Base-by-base conservation (phyloP, 2,329 filamentous ascomycete genomes). In the Neopestalotiopsis rosae region DNA sequence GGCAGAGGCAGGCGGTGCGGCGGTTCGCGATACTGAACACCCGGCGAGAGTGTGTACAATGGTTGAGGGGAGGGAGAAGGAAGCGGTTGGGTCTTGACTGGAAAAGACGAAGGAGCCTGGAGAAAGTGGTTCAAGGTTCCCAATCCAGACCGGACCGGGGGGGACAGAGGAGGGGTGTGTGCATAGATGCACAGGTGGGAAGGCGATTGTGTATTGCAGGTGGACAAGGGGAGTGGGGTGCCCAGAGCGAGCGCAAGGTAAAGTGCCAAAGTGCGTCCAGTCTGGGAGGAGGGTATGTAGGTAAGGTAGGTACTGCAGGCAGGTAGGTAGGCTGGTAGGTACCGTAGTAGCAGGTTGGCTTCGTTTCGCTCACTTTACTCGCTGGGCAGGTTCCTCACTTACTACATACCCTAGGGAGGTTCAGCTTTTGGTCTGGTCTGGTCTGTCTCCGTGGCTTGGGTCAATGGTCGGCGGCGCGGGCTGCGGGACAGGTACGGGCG, bases 21-120 rank as follows among this genome's bases (percentile, higher is more conserved):
- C 72, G 71, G 73, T 72, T 74, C 68, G 69, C 71, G 70, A 73
- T 72, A 74, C 72, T 67, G 69, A 67, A 71, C 69, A 70, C 72
- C 71, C 63, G 71, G 67, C 73, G 65, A 71, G 70, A 61, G 40
- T 45, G 73, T 68, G 69, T 70, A 58, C 45, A 72, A 72, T 73
- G 71, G 64, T 40, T 56, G 69, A 73, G 73, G 69, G 69, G 66
- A 76, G 65, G 61, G 68, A 65, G 61, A 61, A 67, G 59, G 65
- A 69, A 69, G 68, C 68, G 71, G 72, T 70, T 72, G 69, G 70
- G 71, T 69, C 71, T 68, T 74, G 68, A 71, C 69, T 38, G 34
- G 34, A 69, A 65, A 69, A 62, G 59, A 62, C 59, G 59, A 62
- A 62, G 59, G 59, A 62, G 59, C 59, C 59, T 68, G 64, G 70